Percentiles rank a stretch among this genome's conserved stretches.
These are phyloP conservation scores for Brassica rapa DNA, from an alignment of 345 rosid genomes.

Conservation along the genomic window DNA sequence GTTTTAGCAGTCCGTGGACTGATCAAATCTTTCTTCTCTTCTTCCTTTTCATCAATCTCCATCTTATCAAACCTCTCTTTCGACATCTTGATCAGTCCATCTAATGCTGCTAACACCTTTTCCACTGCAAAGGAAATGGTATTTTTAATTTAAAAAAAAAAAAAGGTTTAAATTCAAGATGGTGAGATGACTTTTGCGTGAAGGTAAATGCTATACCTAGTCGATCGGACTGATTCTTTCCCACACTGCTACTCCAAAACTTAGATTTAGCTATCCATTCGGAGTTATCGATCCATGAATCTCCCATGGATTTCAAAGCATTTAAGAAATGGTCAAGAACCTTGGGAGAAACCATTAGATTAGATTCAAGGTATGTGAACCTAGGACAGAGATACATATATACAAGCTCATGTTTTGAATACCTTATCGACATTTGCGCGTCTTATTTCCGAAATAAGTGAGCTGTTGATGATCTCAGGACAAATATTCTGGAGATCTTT, in stretches of 20 bases:
- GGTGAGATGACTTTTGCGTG: neutral
- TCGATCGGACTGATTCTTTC: conserved; percentile 48
- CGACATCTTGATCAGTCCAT: conserved; percentile 55
- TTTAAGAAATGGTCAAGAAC: conserved; percentile 54
- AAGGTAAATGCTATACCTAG: conserved; percentile 44
- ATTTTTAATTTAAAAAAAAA: neutral
- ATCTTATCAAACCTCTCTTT: conserved; percentile 58
- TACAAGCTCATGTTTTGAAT: neutral
- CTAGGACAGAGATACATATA: neutral
- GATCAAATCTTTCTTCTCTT: conserved; percentile 34
- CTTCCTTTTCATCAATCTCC: conserved; percentile 55
- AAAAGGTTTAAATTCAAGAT: neutral
- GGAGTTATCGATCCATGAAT: conserved; percentile 58
- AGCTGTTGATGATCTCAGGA: conserved; percentile 58
- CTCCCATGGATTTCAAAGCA: conserved; percentile 61
- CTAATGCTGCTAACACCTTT: conserved; percentile 55
- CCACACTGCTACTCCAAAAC: conserved; percentile 41
- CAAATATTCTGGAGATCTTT: conserved; percentile 60
- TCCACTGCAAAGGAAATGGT: conserved; percentile 47
- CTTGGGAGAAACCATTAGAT: conserved; percentile 37
- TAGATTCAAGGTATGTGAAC: conserved; percentile 5
- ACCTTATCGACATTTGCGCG: conserved; percentile 60
- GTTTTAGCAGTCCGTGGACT: conserved; percentile 29
- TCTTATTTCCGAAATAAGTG: conserved; percentile 48
- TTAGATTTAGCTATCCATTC: conserved; percentile 57